These are phyloP conservation scores for Penicillium sp. DNA, from an alignment of 2,329 filamentous ascomycete genomes.

Conservation along the genomic window DNA sequence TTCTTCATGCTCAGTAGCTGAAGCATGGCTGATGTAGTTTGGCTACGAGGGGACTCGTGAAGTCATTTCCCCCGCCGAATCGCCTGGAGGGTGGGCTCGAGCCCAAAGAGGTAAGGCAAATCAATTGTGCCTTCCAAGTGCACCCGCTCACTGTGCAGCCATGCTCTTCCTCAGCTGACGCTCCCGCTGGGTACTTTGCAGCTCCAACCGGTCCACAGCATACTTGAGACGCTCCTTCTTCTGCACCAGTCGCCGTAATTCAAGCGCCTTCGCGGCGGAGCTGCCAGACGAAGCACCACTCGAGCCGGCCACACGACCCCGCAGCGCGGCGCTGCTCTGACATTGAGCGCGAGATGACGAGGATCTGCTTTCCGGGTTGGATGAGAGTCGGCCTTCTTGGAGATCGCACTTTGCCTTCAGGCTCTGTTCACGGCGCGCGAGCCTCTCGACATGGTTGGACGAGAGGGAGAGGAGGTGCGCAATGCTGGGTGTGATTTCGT, in stretches of 20 bases:
- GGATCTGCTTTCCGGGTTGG: slow-evolving; percentile 44
- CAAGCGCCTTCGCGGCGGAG: slow-evolving; percentile 56
- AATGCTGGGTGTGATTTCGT: slow-evolving; percentile 89
- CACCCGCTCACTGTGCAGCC: slow-evolving; percentile 56
- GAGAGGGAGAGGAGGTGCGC: slow-evolving; percentile 78
- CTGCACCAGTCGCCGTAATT: slow-evolving; percentile 73
- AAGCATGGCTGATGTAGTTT: background rate
- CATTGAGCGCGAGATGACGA: slow-evolving; percentile 28
- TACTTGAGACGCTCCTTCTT: slow-evolving; percentile 87
- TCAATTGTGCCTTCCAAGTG: background rate
- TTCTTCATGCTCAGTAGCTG: background rate
- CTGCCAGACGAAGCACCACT: slow-evolving; percentile 35
- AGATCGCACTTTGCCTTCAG: slow-evolving; percentile 83
- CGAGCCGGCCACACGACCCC: slow-evolving; percentile 36
- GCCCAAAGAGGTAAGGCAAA: background rate
- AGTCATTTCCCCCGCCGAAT: background rate
- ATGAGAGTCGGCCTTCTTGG: slow-evolving; percentile 73
- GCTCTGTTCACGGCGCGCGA: slow-evolving; percentile 80
- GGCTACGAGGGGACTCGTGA: background rate
- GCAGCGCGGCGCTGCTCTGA: slow-evolving; percentile 29
- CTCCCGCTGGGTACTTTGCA: slow-evolving; percentile 81
- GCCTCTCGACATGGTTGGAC: slow-evolving; percentile 81
- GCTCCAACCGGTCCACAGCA: slow-evolving; percentile 81
- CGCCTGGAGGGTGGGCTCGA: background rate
- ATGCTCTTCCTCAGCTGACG: slow-evolving; percentile 76